Conservation (phyloP, 1,284 basidiomycete species). For the Uromyces viciae-fabae region DNA sequence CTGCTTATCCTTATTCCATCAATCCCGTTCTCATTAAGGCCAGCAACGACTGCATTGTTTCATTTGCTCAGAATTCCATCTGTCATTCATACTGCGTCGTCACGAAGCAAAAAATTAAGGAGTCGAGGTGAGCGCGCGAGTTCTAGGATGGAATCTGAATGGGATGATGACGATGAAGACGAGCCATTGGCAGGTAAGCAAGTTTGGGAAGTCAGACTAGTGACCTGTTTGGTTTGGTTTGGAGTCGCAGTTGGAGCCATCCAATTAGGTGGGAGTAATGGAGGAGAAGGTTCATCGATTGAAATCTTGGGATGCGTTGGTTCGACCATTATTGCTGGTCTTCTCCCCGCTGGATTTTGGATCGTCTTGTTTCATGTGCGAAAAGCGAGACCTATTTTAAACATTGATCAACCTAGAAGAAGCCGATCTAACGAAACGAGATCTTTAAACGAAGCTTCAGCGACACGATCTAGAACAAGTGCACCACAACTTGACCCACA, state of each 20-base stretch:
- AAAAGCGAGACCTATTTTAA: slow-evolving; percentile 51
- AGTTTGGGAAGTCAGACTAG: slow-evolving; percentile 28
- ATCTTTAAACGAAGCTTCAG: neutral
- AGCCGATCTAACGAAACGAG: neutral
- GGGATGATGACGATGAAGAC: slow-evolving; percentile 44
- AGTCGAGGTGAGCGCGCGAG: neutral
- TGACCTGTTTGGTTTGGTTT: slow-evolving; percentile 44
- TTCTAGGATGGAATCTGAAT: slow-evolving; percentile 16
- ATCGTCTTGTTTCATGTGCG: slow-evolving; percentile 53
- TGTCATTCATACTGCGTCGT: slow-evolving; percentile 31
- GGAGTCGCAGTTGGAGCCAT: slow-evolving; percentile 38
- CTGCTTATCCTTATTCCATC: slow-evolving; percentile 47
- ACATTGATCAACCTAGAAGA: neutral
- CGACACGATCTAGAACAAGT: neutral
- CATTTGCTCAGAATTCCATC: slow-evolving; percentile 41
- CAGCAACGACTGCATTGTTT: slow-evolving; percentile 45
- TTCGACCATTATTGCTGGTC: slow-evolving; percentile 47
- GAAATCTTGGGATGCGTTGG: slow-evolving; percentile 48
- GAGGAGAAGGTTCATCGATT: slow-evolving; percentile 46
- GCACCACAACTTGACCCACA: no score
- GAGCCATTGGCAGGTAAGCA: slow-evolving; percentile 24
- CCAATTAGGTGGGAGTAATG: slow-evolving; percentile 37
- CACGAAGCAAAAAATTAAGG: slow-evolving; percentile 29
- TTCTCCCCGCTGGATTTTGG: slow-evolving; percentile 51
- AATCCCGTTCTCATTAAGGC: slow-evolving; percentile 43